phyloP scores from a whole-genome alignment of 2,329 filamentous ascomycete genomes.

The Arthrobotrys megalospora region DNA sequence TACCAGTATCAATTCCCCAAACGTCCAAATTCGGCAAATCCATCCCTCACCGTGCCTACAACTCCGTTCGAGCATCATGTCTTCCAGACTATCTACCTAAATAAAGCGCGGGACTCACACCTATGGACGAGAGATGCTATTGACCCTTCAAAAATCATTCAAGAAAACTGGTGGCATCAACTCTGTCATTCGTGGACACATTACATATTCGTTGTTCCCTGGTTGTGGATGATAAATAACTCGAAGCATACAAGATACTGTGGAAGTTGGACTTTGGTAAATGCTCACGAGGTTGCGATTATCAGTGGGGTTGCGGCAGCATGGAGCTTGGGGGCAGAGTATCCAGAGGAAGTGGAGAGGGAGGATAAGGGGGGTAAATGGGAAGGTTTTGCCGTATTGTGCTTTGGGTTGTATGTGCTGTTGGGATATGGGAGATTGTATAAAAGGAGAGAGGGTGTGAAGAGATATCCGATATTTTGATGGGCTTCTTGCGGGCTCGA shows the following conservation, averaged over 20 bases:
- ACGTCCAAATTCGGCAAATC: conserved; percentile 38
- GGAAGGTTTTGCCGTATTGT: conserved; percentile 74
- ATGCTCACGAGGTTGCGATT: conserved; percentile 79
- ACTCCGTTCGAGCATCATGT: conserved; percentile 36
- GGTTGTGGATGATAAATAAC: conserved; percentile 80
- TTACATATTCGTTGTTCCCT: conserved; percentile 77
- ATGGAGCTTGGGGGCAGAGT: conserved; percentile 77
- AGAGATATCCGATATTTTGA: conserved; percentile 36
- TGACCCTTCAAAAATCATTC: conserved; percentile 74
- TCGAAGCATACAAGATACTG: conserved; percentile 76
- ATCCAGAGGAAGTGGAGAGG: conserved; percentile 74
- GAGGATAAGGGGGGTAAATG: conserved; percentile 48
- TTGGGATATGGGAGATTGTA: conserved; percentile 77
- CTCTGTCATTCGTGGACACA: conserved; percentile 77
- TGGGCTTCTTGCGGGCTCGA: background rate
- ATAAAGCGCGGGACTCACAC: conserved; percentile 72
- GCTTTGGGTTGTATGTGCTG: conserved; percentile 76
- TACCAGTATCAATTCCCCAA: conserved; percentile 59
- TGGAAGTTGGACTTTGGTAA: conserved; percentile 79
- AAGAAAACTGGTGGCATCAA: conserved; percentile 79
- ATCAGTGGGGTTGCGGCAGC: conserved; percentile 80
- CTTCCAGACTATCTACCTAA: conserved; percentile 74
- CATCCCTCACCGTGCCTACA: conserved; percentile 35
- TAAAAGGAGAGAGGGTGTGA: conserved; percentile 62
- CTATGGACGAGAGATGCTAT: conserved; percentile 76